phyloP scores from a whole-genome alignment of 164 flowering plant species.

The Paratinospora sagittata region DNA sequence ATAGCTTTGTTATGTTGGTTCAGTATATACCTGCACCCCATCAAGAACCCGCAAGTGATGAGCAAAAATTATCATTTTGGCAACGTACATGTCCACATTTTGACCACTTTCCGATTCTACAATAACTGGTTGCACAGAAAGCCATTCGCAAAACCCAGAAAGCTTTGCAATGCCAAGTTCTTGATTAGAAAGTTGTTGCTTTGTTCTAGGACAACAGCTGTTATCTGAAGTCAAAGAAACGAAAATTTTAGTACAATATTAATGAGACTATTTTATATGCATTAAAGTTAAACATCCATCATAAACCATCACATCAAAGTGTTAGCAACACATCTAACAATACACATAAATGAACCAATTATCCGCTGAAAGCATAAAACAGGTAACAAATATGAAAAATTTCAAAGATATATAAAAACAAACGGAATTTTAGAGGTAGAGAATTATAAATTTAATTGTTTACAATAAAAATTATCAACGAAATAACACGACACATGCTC shows the following conservation, averaged over 20 bases:
- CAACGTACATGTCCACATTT: conserved; percentile 23
- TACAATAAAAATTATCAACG: too few relatives aligned
- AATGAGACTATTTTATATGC: not conserved
- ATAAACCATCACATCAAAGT: not conserved
- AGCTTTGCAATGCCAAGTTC: conserved; percentile 88
- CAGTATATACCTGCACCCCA: conserved; percentile 59
- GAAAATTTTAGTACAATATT: not conserved
- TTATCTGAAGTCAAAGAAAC: conserved; percentile 34
- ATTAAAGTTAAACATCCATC: not conserved
- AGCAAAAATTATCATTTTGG: conserved; percentile 89
- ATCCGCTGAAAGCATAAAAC: not conserved
- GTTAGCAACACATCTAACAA: not conserved
- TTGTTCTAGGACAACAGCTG: conserved; percentile 17
- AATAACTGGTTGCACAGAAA: conserved; percentile 67
- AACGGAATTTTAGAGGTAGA: too few relatives aligned
- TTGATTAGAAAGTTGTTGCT: conserved; percentile 43
- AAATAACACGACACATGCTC: too few relatives aligned
- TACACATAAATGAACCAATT: not conserved
- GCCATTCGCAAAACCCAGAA: conserved; percentile 80
- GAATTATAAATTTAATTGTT: too few relatives aligned
- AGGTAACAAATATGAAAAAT: too few relatives aligned
- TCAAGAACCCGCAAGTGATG: conserved; percentile 92
- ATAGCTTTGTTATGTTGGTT: not conserved
- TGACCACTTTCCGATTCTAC: conserved; percentile 33
- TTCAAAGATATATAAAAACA: too few relatives aligned